phyloP scores from a whole-genome alignment of 192 early-diverging fungal genomes.

The Rhizoclosmatium globosum region DNA sequence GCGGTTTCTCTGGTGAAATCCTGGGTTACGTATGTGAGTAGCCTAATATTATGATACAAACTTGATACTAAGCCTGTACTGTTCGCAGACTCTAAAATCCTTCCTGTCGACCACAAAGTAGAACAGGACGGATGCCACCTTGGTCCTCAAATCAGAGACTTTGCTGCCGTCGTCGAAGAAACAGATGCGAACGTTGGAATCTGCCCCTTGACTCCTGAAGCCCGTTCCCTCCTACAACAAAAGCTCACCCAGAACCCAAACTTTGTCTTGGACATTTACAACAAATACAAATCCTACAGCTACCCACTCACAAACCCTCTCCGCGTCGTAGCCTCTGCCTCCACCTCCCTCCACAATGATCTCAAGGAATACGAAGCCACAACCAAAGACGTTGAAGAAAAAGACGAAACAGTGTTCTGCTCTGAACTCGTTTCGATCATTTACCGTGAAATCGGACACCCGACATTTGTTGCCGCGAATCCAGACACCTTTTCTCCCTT shows the following conservation, averaged over 20 bases:
- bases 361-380: constrained; percentile 17
- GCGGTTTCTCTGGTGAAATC: background rate
- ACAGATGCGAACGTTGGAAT: constrained; percentile 38
- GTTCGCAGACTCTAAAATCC: constrained; percentile 18
- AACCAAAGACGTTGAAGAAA: constrained; percentile 41
- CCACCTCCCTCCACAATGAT: constrained; percentile 26
- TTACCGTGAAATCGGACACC: constrained; percentile 30
- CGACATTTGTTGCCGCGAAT: constrained; percentile 20
- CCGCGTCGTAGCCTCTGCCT: constrained; percentile 41
- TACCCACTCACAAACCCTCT: constrained; percentile 37
- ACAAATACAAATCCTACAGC: constrained; percentile 30
- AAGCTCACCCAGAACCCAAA: background rate
- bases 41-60: background rate
- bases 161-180: constrained; percentile 36
- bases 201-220: background rate
- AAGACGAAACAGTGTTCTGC: constrained; percentile 44
- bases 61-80: no score
- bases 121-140: constrained; percentile 24
- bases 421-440: constrained; percentile 43
- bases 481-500: constrained; percentile 48
- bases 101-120: background rate
- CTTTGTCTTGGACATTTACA: constrained; percentile 32
- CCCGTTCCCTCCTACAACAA: constrained; percentile 14
- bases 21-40: constrained; percentile 4
- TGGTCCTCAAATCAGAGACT: constrained; percentile 42